phyloP scores from a whole-genome alignment of 2,329 filamentous ascomycete species.

The Neofusicoccum cordaticola region DNA sequence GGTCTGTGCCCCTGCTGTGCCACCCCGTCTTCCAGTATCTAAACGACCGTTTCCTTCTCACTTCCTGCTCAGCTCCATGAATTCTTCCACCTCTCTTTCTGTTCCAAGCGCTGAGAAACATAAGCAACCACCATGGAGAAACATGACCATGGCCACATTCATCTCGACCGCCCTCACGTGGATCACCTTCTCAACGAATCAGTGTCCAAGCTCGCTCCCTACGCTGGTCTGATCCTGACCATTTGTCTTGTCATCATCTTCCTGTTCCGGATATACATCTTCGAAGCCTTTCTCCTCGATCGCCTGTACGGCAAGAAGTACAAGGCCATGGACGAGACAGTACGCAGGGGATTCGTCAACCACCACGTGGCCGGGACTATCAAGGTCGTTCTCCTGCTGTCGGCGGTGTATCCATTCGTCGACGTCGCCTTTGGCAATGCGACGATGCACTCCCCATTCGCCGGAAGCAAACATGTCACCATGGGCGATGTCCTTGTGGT shows the following conservation, averaged over 20 bases:
- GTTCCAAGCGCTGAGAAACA: not conserved
- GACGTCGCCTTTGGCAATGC: constrained; percentile 34
- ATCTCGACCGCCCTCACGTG: not conserved
- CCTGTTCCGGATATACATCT: constrained; percentile 31
- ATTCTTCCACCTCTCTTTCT: no score
- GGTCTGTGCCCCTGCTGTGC: no score
- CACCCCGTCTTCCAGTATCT: no score
- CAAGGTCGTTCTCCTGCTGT: constrained; percentile 41
- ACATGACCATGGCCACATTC: not conserved
- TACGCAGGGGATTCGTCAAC: constrained; percentile 44
- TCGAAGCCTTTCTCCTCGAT: constrained; percentile 40
- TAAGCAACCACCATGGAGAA: not conserved
- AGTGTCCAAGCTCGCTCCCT: constrained; percentile 24
- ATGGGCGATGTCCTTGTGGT: constrained; percentile 43
- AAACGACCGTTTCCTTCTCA: no score
- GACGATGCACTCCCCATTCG: constrained; percentile 33
- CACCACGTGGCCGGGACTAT: constrained; percentile 46
- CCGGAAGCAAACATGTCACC: constrained; percentile 30
- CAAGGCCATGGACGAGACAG: constrained; percentile 34
- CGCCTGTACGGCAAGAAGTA: constrained; percentile 37
- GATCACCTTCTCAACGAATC: not conserved
- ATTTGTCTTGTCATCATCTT: constrained; percentile 20
- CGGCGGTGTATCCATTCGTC: constrained; percentile 44
- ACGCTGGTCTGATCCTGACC: constrained; percentile 25
- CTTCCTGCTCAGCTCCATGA: no score